phyloP scores from a whole-genome alignment of 1,139 yeast species.

The Yamadazyma atmosphaerica region DNA sequence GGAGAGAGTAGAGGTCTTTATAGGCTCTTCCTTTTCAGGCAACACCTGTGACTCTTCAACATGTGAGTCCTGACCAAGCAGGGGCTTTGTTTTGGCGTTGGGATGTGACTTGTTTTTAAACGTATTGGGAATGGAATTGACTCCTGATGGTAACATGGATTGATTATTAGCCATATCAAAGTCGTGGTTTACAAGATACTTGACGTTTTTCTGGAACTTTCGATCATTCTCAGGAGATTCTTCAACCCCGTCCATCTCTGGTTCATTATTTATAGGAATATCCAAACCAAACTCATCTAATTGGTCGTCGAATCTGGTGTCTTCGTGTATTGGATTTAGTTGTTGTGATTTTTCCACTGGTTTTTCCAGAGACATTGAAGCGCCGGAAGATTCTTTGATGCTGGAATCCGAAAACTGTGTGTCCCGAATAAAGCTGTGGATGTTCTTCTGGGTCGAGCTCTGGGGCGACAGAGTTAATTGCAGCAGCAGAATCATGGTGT shows the following conservation, averaged over 20 bases:
- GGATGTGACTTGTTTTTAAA: conserved; percentile 49
- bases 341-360: conserved; percentile 2
- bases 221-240: conserved; percentile 7
- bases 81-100: conserved; percentile 42
- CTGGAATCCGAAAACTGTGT: conserved; percentile 13
- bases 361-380: too few species aligned
- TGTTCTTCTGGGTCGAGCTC: conserved; percentile 10
- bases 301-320: conserved; percentile 5
- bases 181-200: conserved; percentile 35
- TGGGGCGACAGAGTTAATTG: neutral
- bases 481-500: too few species aligned
- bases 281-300: conserved; percentile 14
- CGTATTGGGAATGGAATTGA: conserved; percentile 44
- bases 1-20: conserved; percentile 13
- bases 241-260: neutral
- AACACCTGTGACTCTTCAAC: too few species aligned
- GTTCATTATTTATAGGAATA: conserved; percentile 7
- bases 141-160: conserved; percentile 18
- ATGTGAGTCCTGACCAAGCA: conserved; percentile 20
- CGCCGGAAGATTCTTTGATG: neutral
- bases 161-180: conserved; percentile 25
- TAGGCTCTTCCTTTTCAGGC: conserved; percentile 5
- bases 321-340: conserved; percentile 11
- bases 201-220: conserved; percentile 33
- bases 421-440: conserved; percentile 12